Evolutionary conservation across 1,284 basidiomycete genomes (phyloP), one percentile per base, ranked within the genome.

Genomic region (Boletus semigastroideus): DNA sequence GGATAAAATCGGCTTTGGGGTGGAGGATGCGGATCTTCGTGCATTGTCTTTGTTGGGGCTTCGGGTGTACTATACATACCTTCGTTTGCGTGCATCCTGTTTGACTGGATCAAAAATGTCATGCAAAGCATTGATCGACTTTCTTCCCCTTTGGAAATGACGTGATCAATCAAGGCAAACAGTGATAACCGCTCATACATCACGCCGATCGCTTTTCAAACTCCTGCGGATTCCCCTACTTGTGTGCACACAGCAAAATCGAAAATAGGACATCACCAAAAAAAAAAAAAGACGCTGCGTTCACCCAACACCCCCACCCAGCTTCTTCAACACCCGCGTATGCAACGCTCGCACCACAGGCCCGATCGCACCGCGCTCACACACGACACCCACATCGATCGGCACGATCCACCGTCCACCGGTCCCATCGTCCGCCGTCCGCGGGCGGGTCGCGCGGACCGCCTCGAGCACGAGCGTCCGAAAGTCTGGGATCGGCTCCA

Each of bases 401-500:
- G 77, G 70, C 10, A 80, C 81, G 48, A 86, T 73, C 5, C 53
- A 55, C 43, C 62, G 49, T 10, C 41, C 53, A 17, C 43, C 60
- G 20, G 33, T 14, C 3, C 48, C 58, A 25, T 38, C 57, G 8
- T 54, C 53, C 2, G 46, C 30, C 10, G 39, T 47, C 14, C 41
- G 49, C 13, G 55, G 51, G 9, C 57, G 57, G 3, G 60, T 62
- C 19, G 50, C 50, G 5, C 56, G 59, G 22, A 75, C 59, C 13
- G 72, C 71, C 5, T 78, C 74, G 3, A 66, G 60, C 1, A 87
- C 71, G 28, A 86, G 74, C 19, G 75, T 64, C 19, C 68, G 66
- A 62, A 88, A 82, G 42, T 76, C 74, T 1, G 84, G 84, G 46
- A 90, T 88, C 5, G 83, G 79, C 51, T 77, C 76, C 16, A 89